Evolutionary conservation across 345 rosid genomes (phyloP).

Genomic region (Eucalyptus victrix): DNA sequence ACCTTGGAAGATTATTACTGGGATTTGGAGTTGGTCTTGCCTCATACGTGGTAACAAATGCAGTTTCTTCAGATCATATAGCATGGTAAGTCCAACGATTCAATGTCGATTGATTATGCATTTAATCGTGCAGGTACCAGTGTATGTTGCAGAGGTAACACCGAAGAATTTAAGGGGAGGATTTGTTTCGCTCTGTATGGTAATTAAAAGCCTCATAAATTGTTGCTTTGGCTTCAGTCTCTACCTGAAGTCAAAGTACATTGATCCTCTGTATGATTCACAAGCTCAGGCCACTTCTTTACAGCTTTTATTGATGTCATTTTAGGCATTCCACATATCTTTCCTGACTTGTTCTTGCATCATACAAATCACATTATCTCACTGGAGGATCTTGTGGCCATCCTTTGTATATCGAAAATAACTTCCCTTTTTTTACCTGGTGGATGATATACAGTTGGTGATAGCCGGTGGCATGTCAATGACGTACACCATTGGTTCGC

Average conservation of each 20-base stretch:
- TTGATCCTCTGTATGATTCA: neutral
- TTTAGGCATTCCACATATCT: neutral
- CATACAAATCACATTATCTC: neutral
- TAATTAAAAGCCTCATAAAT: neutral
- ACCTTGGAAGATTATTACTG: slow-evolving; percentile 24
- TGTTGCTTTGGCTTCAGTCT: neutral
- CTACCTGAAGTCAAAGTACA: neutral
- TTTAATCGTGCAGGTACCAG: slow-evolving; percentile 10
- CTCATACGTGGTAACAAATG: slow-evolving; percentile 25
- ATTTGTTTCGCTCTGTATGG: slow-evolving; percentile 8
- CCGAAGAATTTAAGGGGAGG: slow-evolving; percentile 18
- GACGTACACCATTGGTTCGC: slow-evolving; percentile 7
- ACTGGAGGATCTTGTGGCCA: neutral
- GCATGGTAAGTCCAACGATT: neutral
- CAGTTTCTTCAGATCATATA: neutral
- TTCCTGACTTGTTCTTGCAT: neutral
- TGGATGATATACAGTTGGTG: neutral
- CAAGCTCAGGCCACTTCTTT: neutral
- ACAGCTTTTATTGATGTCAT: neutral
- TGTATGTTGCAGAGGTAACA: slow-evolving; percentile 34
- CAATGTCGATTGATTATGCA: neutral
- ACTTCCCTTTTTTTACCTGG: neutral
- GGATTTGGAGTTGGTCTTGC: slow-evolving; percentile 32
- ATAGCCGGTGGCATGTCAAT: slow-evolving; percentile 6
- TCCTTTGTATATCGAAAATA: neutral